Evolutionary conservation across 2,329 filamentous ascomycete genomes (phyloP).

Genomic region (Colletotrichum spaethianum): DNA sequence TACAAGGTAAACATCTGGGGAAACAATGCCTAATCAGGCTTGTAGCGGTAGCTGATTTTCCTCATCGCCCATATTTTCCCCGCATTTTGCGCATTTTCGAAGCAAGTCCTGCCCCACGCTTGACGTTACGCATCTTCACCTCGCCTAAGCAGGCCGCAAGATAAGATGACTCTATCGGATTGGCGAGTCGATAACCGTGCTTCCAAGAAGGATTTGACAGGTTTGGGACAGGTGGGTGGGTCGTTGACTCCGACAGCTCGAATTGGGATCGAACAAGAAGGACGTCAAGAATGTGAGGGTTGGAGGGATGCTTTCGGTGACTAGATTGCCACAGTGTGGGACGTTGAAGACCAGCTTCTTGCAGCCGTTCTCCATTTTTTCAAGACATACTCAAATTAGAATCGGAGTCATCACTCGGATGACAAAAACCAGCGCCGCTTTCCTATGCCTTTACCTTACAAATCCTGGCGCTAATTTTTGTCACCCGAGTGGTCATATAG

Average conservation of each 20-base stretch:
- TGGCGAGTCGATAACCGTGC: not conserved
- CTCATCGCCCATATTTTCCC: not conserved
- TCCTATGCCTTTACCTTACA: too few species aligned
- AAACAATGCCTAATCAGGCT: constrained; percentile 10
- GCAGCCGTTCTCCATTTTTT: too few species aligned
- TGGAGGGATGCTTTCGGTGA: too few species aligned
- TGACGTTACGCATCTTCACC: constrained; percentile 20
- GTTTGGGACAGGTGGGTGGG: not conserved
- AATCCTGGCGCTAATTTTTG: too few species aligned
- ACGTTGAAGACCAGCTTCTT: too few species aligned
- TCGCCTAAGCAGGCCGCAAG: not conserved
- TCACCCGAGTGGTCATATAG: too few species aligned
- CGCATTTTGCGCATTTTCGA: constrained; percentile 14
- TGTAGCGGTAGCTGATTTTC: not conserved
- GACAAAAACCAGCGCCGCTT: too few species aligned
- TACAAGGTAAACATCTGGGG: not conserved
- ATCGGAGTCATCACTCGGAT: too few species aligned
- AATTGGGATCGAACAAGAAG: not conserved
- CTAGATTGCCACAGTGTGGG: too few species aligned
- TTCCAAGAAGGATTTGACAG: not conserved
- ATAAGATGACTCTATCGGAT: not conserved
- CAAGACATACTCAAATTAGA: too few species aligned
- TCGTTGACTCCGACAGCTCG: not conserved
- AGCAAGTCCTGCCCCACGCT: constrained; percentile 14
- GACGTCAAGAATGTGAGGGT: not conserved